Percentiles rank a stretch among this genome's conserved stretches.
Conservation (phyloP, 305 asterid genomes). For the Petunia hybrid region DNA sequence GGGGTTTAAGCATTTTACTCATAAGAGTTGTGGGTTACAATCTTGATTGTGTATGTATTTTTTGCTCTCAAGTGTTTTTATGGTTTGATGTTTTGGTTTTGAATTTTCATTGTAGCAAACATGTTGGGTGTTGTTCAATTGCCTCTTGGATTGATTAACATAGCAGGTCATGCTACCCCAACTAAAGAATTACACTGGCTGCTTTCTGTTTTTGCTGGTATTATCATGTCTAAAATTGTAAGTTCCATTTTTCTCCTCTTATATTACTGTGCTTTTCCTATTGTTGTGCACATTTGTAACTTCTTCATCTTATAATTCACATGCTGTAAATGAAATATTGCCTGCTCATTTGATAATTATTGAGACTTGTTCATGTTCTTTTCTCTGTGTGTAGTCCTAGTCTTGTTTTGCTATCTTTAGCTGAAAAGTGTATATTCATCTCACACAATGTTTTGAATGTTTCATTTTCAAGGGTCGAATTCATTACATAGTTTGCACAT, state of each 20-base stretch:
- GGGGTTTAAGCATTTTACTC: not conserved
- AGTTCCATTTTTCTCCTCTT: slow-evolving; percentile 36
- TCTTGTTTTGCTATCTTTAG: not conserved
- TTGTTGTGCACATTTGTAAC: not conserved
- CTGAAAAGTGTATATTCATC: not conserved
- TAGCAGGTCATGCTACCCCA: slow-evolving; percentile 54
- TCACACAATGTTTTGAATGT: not conserved
- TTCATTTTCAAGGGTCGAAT: not conserved
- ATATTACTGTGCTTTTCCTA: not conserved
- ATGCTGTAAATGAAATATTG: not conserved
- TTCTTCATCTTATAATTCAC: not conserved
- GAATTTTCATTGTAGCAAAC: slow-evolving; percentile 25
- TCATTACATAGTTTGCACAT: not conserved
- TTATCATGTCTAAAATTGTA: slow-evolving; percentile 90
- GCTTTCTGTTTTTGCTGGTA: slow-evolving; percentile 66
- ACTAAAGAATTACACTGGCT: slow-evolving; percentile 69
- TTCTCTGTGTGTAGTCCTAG: not conserved
- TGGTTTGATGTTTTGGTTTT: slow-evolving; percentile 20
- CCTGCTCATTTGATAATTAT: not conserved
- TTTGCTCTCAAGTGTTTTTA: not conserved
- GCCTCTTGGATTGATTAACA: slow-evolving; percentile 48
- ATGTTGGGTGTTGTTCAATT: slow-evolving; percentile 45
- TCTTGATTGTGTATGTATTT: not conserved
- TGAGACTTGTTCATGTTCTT: not conserved
- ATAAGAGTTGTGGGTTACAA: not conserved